Evolutionary conservation across 805 yeast genomes (phyloP).

Genomic region (Suhomyces sp.): DNA sequence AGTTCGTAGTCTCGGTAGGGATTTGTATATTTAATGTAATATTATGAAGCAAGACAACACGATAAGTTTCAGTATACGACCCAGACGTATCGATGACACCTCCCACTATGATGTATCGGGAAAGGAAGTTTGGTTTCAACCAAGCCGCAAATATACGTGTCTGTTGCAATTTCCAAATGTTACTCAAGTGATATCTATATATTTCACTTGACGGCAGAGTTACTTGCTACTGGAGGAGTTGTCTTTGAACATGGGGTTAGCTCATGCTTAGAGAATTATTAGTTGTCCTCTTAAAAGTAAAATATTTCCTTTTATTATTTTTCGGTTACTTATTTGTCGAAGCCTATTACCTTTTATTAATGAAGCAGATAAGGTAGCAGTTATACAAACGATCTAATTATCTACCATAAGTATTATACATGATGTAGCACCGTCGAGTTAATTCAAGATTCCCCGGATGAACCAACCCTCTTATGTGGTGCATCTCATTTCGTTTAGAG

Average conservation of each 20-base stretch:
- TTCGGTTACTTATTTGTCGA: background rate
- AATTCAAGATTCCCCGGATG: background rate
- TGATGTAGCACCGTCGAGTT: background rate
- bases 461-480: background rate
- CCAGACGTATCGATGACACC: too few species aligned
- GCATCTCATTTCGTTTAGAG: slow-evolving; percentile 37
- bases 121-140: too few species aligned
- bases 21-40: slow-evolving; percentile 1
- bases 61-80: too few species aligned
- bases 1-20: background rate
- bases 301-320: too few species aligned
- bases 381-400: background rate
- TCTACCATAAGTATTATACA: background rate
- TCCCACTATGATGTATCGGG: too few species aligned
- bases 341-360: background rate
- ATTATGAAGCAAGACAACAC: background rate
- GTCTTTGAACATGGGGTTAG: background rate
- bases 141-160: too few species aligned
- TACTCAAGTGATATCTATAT: too few species aligned
- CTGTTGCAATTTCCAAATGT: too few species aligned
- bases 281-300: too few species aligned
- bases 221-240: too few species aligned
- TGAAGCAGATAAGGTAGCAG: background rate
- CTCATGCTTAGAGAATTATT: too few species aligned
- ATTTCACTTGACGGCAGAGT: too few species aligned